phyloP scores from a whole-genome alignment of 495 filamentous ascomycete genomes.

The Aspergillus leporis region DNA sequence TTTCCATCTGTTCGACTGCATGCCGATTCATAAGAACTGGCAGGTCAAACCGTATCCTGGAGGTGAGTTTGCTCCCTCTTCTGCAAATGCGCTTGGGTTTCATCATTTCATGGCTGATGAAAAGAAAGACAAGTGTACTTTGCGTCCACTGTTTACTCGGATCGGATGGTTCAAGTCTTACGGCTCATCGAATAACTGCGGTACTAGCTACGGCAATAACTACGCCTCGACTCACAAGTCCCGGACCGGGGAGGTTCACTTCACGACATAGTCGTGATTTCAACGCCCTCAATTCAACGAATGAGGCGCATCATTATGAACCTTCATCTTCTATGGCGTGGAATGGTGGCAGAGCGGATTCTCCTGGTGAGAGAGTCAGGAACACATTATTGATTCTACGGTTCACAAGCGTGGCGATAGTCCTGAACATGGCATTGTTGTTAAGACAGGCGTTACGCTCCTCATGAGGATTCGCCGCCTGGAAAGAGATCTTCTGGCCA shows the following conservation, averaged over 20 bases:
- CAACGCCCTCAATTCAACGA: neutral
- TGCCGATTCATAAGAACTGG: slow-evolving; percentile 44
- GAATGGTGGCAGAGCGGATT: neutral
- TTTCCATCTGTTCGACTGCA: slow-evolving; percentile 41
- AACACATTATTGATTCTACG: slow-evolving; percentile 6
- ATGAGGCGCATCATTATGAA: slow-evolving; percentile 2
- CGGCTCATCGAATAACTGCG: slow-evolving; percentile 1
- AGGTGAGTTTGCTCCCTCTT: slow-evolving; percentile 3
- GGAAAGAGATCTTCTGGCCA: neutral
- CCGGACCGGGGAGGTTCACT: neutral
- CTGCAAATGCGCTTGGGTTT: neutral
- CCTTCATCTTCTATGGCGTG: neutral
- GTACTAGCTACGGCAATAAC: slow-evolving; percentile 1
- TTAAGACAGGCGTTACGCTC: slow-evolving; percentile 3
- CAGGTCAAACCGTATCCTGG: slow-evolving; percentile 50
- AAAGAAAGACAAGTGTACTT: slow-evolving; percentile 19
- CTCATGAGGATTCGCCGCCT: neutral
- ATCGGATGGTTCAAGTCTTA: slow-evolving; percentile 10
- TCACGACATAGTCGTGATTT: slow-evolving; percentile 1
- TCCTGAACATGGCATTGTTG: slow-evolving; percentile 5
- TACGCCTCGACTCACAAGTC: neutral
- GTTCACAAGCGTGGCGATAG: neutral
- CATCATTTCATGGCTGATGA: neutral
- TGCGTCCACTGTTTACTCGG: slow-evolving; percentile 12
- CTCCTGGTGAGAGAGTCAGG: slow-evolving; percentile 5